These are phyloP conservation scores for Talaromyces amestolkiae DNA, from an alignment of 2,329 filamentous ascomycete genomes.

Conservation along the genomic window DNA sequence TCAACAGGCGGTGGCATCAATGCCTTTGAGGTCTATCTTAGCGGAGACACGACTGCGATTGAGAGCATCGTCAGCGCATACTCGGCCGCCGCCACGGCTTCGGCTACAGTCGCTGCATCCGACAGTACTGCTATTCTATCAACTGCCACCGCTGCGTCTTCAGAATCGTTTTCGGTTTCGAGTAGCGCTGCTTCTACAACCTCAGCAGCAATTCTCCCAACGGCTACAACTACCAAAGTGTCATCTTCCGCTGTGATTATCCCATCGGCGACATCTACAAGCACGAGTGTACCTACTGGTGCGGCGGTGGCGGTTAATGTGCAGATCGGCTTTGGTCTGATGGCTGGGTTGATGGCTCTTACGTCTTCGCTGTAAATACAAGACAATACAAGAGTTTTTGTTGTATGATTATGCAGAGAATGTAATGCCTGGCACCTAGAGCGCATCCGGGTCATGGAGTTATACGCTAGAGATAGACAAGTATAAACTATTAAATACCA, in stretches of 20 bases:
- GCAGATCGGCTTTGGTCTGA: background rate
- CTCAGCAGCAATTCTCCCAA: background rate
- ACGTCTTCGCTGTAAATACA: background rate
- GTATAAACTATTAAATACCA: background rate
- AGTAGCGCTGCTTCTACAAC: background rate
- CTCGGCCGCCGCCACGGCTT: background rate
- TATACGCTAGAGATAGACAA: too few species aligned
- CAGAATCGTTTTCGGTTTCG: background rate
- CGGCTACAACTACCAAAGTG: background rate
- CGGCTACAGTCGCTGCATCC: background rate
- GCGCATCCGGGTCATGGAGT: too few species aligned
- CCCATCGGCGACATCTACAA: background rate
- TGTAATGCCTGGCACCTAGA: background rate
- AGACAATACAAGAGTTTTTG: too few species aligned
- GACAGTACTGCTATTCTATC: background rate
- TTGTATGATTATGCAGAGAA: too few species aligned
- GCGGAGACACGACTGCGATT: background rate
- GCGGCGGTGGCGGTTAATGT: background rate
- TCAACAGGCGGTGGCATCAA: background rate
- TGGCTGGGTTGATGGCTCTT: background rate
- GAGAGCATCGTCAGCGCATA: background rate
- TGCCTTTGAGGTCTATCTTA: conserved; percentile 2
- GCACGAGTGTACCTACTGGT: background rate
- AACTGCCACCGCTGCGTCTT: background rate
- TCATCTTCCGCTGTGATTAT: background rate